A percentile compares a stretch with the other conserved stretches of the same genome.
Evolutionary conservation across 2,329 filamentous ascomycete species (phyloP).

Genomic region (Calonectria naviculata): DNA sequence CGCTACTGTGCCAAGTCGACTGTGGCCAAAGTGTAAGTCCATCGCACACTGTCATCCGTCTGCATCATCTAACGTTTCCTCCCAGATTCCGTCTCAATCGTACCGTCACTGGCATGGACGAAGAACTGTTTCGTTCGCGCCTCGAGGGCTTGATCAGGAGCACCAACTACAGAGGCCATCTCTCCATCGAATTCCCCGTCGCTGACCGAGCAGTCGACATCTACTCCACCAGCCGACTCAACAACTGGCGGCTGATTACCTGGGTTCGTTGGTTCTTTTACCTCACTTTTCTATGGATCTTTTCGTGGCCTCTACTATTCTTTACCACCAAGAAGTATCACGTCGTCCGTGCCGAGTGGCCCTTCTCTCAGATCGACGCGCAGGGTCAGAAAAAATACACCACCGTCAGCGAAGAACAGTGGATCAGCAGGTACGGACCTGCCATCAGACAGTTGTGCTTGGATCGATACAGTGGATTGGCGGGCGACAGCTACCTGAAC

Average conservation of each 20-base stretch:
- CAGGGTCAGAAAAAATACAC: conserved; percentile 26
- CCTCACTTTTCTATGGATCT: conserved; percentile 35
- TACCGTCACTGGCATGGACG: conserved; percentile 26
- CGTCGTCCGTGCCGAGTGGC: conserved; percentile 30
- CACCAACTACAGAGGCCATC: conserved; percentile 33
- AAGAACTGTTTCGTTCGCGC: not conserved
- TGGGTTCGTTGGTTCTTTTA: conserved; percentile 39
- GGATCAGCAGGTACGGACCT: conserved; percentile 24
- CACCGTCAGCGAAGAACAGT: conserved; percentile 31
- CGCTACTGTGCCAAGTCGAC: conserved; percentile 30
- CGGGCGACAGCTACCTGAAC: conserved; percentile 27
- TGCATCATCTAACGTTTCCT: not conserved
- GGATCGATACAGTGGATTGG: conserved; percentile 33
- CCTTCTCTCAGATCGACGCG: conserved; percentile 20
- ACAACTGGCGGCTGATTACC: conserved; percentile 27
- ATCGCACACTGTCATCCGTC: fast-evolving
- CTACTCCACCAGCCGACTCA: conserved; percentile 29
- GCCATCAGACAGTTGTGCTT: conserved; percentile 31
- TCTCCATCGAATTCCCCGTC: conserved; percentile 29
- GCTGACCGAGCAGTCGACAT: conserved; percentile 36
- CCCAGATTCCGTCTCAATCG: conserved; percentile 30
- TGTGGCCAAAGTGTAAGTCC: conserved; percentile 28
- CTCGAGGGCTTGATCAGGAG: conserved; percentile 14
- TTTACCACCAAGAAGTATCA: conserved; percentile 32
- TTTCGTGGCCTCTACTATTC: conserved; percentile 34